These are phyloP conservation scores for Stevia rebaudiana DNA, from an alignment of 140 eudicot species.

Conservation along the genomic window DNA sequence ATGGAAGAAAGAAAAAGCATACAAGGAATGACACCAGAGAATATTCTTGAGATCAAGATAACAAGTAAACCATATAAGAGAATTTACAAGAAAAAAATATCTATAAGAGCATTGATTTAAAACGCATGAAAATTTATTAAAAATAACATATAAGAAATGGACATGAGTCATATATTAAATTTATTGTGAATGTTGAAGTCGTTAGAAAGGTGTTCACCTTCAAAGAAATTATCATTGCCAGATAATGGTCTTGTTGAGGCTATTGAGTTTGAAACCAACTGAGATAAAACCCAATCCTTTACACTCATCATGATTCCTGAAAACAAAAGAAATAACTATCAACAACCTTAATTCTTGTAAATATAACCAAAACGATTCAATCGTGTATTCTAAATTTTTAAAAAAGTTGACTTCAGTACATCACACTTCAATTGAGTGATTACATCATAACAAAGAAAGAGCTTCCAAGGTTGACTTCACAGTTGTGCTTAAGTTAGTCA, in stretches of 20 bases:
- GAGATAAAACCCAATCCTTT: slow-evolving; percentile 92
- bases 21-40: not conserved
- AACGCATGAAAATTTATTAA: not conserved
- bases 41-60: not conserved
- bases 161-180: not conserved
- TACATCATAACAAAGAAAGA: not conserved
- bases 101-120: not conserved
- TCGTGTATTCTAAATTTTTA: not conserved
- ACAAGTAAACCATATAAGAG: not conserved
- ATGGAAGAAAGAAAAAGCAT: not conserved
- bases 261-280: slow-evolving; percentile 71
- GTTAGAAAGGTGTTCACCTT: slow-evolving; percentile 44
- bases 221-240: slow-evolving; percentile 45
- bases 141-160: not conserved
- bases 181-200: slow-evolving; percentile 48
- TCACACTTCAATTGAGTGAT: not conserved
- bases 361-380: not conserved
- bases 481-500: not conserved
- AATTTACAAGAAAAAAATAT: not conserved
- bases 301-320: slow-evolving; percentile 72
- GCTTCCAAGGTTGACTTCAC: not conserved
- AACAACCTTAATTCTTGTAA: slow-evolving; percentile 11
- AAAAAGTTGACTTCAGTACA: not conserved
- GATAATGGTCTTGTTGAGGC: slow-evolving; percentile 60
- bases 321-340: slow-evolving; percentile 15